Evolutionary conservation across 1,284 basidiomycete species (phyloP).

Genomic region (Singerocomus inundabilis): DNA sequence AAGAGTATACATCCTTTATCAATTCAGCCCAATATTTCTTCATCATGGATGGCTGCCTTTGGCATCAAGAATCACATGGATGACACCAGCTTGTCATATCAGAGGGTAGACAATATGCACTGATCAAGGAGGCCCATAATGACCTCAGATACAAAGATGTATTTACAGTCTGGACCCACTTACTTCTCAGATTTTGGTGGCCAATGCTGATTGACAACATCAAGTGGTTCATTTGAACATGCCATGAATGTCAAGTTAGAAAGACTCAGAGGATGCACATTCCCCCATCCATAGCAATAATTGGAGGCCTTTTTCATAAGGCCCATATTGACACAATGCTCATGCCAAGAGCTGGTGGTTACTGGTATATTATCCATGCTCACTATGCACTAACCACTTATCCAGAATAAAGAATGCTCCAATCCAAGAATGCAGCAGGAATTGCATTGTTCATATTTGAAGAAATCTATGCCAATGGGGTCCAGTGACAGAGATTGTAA

Average conservation of each 20-base stretch:
- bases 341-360: background rate
- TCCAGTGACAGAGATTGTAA: no score
- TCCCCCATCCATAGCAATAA: background rate
- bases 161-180: no score
- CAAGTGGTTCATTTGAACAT: background rate
- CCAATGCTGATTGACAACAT: background rate
- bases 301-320: background rate
- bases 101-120: no score
- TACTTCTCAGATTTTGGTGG: background rate
- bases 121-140: no score
- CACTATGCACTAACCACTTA: background rate
- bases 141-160: no score
- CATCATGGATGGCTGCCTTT: no score
- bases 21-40: no score
- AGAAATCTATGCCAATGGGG: no score
- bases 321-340: background rate
- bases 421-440: fast-evolving
- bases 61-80: background rate
- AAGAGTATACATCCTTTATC: no score
- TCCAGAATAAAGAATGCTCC: background rate
- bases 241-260: background rate
- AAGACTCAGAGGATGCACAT: no score
- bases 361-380: background rate
- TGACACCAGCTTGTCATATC: background rate
- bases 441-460: background rate